Percentiles rank a stretch among this genome's conserved stretches.
Evolutionary conservation across 2,329 filamentous ascomycete genomes (phyloP).

Genomic region (Thielaviopsis populi): DNA sequence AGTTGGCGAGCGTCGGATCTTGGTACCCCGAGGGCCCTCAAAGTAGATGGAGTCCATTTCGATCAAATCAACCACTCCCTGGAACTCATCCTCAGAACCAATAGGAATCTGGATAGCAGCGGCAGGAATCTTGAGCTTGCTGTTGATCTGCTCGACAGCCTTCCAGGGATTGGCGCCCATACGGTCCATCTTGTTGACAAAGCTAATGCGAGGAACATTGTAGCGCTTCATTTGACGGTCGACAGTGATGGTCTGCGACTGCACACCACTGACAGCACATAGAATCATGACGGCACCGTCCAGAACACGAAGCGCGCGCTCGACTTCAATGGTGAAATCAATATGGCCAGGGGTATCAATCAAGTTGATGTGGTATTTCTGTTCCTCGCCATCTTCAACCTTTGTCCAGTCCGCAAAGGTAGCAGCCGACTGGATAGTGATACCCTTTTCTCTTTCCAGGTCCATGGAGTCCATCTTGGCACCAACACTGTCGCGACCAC

Average conservation of each 20-base stretch:
- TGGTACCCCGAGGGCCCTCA: conserved; percentile 67
- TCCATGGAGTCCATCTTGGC: conserved; percentile 99
- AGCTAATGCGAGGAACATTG: conserved; percentile 87
- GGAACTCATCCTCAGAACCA: conserved; percentile 77
- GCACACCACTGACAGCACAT: conserved; percentile 91
- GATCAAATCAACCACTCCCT: conserved; percentile 84
- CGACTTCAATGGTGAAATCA: conserved; percentile 97
- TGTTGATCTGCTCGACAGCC: conserved; percentile 92
- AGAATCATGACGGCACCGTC: conserved; percentile 98
- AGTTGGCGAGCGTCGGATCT: conserved; percentile 59
- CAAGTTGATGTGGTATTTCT: conserved; percentile 93
- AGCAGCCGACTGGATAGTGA: conserved; percentile 94
- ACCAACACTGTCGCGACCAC: conserved; percentile 84
- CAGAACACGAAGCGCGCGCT: conserved; percentile 82
- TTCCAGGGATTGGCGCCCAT: conserved; percentile 98
- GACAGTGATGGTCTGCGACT: conserved; percentile 95
- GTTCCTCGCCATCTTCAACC: conserved; percentile 65
- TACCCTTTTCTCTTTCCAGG: conserved; percentile 78
- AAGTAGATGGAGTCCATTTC: conserved; percentile 90
- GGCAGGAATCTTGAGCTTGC: conserved; percentile 82
- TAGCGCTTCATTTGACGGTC: conserved; percentile 98
- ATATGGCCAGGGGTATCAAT: conserved; percentile 98
- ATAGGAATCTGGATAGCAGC: conserved; percentile 93
- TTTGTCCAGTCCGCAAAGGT: conserved; percentile 97
- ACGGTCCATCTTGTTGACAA: conserved; percentile 99